Base-by-base conservation (phyloP, 352 stramenopile species). In the Pythium phragmiticola region DNA sequence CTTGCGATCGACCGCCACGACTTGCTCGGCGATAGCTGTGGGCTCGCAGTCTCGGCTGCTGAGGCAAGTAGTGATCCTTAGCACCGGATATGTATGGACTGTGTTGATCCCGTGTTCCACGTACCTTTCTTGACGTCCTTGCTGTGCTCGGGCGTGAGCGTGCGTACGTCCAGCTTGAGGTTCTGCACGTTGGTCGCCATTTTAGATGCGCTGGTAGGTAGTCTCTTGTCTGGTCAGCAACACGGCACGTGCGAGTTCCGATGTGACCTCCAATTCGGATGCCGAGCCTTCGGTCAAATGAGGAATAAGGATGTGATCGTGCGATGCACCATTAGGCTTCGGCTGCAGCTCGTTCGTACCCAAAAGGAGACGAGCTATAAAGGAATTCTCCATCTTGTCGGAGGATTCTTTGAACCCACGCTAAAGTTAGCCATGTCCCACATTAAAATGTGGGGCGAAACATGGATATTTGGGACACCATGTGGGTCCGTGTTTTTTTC, bases 1-100 rank as follows among this genome's bases (percentile, higher is more conserved):
- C 75, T 74, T 6, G 77, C 80, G 37, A 77, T 60, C 16, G 72
- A 60, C 4, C 71, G 75, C 79, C 82, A 89, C 23, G 74, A 87
- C 45, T 75, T 82, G 64, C 68, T 69, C 12, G 71, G 73, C 3
- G 73, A 83, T 49, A 63, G 74, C 59, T 77, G 60, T 16, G 66
- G 60, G 37, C 60, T 68, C 36, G 28, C 42, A 7, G 53, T 41
- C 13, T 36, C 65, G 26, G 43, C 33, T 57, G 28, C 5, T 41
- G 21, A 21, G 39, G 34, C 26, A 41, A 3, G 3, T 28, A 43
- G 5, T 13, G 4, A 23, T 50, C 13, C 23, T 23, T 17, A 16
- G 9, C 2, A 2, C 37, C 9, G 3, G 37, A 42, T 11, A 6
- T 42, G 37, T 30, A 3, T 39, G 21, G 12, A 30, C 17, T 41